phyloP scores from a whole-genome alignment of 352 stramenopile genomes.

The Pythium insidiosum region DNA sequence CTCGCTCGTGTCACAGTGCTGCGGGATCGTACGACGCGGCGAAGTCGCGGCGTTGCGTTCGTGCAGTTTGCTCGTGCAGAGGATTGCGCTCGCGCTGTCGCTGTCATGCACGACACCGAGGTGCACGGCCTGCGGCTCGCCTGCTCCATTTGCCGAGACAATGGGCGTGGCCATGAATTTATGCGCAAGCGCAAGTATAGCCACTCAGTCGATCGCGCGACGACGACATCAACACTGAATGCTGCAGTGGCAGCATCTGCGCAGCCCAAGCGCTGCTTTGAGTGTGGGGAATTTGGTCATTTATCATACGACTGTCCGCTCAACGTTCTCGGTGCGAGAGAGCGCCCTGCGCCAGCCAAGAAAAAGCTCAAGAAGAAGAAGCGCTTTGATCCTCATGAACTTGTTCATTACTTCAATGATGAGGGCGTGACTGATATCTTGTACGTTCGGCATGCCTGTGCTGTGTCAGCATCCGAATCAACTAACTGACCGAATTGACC shows the following conservation, averaged over 20 bases:
- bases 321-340: conserved; percentile 69
- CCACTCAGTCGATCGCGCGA: neutral
- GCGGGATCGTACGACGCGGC: conserved; percentile 62
- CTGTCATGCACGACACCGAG: conserved; percentile 41
- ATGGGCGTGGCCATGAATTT: conserved; percentile 73
- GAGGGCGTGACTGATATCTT: conserved; percentile 51
- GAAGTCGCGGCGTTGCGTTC: conserved; percentile 74
- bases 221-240: neutral
- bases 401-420: conserved; percentile 62
- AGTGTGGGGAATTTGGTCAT: conserved; percentile 71
- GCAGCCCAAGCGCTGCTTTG: conserved; percentile 69
- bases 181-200: conserved; percentile 71
- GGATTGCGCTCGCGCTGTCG: conserved; percentile 45
- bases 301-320: conserved; percentile 79
- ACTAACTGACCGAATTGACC: too few relatives aligned
- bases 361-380: conserved; percentile 61
- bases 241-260: conserved; percentile 3
- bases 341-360: conserved; percentile 38
- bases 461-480: too few relatives aligned
- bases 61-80: conserved; percentile 74
- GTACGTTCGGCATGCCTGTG: too few relatives aligned
- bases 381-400: conserved; percentile 47
- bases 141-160: conserved; percentile 68
- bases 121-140: conserved; percentile 59
- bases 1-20: conserved; percentile 71